phyloP scores from a whole-genome alignment of 2,329 filamentous ascomycete genomes.

The Fonsecaea erecta region DNA sequence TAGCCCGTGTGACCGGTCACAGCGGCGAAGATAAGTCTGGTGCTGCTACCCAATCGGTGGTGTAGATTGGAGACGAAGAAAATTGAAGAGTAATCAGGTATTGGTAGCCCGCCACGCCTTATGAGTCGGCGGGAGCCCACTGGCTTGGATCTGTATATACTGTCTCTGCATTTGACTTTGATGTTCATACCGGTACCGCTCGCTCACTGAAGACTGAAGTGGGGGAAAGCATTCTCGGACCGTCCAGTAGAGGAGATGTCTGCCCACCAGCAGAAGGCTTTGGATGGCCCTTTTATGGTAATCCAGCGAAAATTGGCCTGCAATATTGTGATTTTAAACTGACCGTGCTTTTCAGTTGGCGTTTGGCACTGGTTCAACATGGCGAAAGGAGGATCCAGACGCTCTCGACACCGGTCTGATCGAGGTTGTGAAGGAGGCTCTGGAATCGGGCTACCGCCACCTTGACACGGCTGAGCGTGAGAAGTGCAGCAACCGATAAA shows the following conservation, averaged over 20 bases:
- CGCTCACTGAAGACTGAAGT: neutral
- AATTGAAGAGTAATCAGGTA: conserved; percentile 16
- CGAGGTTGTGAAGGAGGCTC: conserved; percentile 15
- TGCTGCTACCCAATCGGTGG: neutral
- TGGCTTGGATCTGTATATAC: neutral
- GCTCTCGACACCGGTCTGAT: conserved; percentile 6
- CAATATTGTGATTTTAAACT: neutral
- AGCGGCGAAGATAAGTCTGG: neutral
- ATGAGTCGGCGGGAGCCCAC: neutral
- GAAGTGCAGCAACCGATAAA: neutral
- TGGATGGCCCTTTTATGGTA: conserved; percentile 7
- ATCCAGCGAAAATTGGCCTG: neutral
- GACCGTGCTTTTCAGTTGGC: conserved; percentile 3
- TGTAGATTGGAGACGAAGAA: neutral
- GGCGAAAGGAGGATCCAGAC: conserved; percentile 8
- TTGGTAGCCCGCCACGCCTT: neutral
- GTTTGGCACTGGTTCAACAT: conserved; percentile 16
- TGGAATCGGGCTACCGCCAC: conserved; percentile 11
- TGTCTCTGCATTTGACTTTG: neutral
- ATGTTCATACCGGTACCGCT: neutral
- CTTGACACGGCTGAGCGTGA: conserved; percentile 17
- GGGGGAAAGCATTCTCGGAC: neutral
- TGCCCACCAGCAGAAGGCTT: neutral
- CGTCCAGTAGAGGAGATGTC: neutral
- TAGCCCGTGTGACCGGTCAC: neutral